Base-by-base conservation (phyloP, 1,284 basidiomycete genomes). In the Puccinia triticina region DNA sequence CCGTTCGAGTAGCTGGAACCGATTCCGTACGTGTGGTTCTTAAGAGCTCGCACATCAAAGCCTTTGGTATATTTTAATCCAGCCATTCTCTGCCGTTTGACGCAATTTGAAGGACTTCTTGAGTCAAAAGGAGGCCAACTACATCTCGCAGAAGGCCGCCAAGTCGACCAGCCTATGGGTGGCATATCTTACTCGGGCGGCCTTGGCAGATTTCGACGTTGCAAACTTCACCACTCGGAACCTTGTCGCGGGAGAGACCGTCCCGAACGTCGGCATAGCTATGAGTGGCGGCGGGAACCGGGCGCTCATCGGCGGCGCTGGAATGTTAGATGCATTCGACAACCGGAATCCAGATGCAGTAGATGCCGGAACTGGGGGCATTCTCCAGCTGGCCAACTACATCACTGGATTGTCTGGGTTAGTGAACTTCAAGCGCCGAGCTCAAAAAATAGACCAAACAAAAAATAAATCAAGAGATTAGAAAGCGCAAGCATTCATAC, bases 361-460 rank as follows among this genome's bases (percentile, higher is more conserved):
- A 18, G 21, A 57, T 16, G 67, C 50, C 23, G 77, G 77, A 11
- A 80, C 67, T 12, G 77, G 77, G 29, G 77, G 77, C 1, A 72
- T 80, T 29, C 34, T 72, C 10, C 77, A 80, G 26, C 50, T 80
- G 5, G 66, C 77, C 0, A 80, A 80, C 34, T 80, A 80, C 26
- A 72, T 72, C 29, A 80, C 66, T 57, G 77, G 66, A 29, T 34
- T 80, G 64, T 80, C 77, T 43, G 77, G 32, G 76, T 78, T n/a
- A 32, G 76, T 78, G 16, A 32, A 37, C 26, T 59, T n/a, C 46
- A 55, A 32, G 48, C 12, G n/a, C 3, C 3, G 34, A 16, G 18
- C 40, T 23, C 48, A 10, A 57, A 59, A 21, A 18, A n/a, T n/a
- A n/a, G n/a, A n/a, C n/a, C n/a, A 5, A 57, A 57, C n/a, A 14